Percentiles rank a stretch among this genome's conserved stretches.
These are phyloP conservation scores for Knufia petricola DNA, from an alignment of 2,329 filamentous ascomycete species.

Conservation along the genomic window DNA sequence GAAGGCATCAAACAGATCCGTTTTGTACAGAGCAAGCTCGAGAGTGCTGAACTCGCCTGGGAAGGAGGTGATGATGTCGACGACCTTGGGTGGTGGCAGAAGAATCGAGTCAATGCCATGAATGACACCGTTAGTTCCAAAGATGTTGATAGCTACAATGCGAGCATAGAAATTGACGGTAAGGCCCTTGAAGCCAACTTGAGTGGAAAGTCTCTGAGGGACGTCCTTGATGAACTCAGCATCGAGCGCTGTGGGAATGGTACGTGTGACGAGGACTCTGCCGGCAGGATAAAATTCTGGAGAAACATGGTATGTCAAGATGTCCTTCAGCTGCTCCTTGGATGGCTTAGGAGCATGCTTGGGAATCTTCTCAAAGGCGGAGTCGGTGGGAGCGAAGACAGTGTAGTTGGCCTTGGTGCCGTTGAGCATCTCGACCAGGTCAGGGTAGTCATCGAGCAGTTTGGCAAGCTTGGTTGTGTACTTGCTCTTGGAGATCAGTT, in stretches of 20 bases:
- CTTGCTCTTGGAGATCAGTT: conserved; percentile 66
- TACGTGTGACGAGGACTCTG: conserved; percentile 59
- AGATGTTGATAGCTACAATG: conserved; percentile 60
- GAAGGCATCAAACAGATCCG: conserved; percentile 55
- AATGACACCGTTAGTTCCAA: conserved; percentile 52
- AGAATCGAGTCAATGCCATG: conserved; percentile 67
- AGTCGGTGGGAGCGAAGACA: conserved; percentile 68
- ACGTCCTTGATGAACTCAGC: conserved; percentile 47
- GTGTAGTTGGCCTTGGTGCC: conserved; percentile 66
- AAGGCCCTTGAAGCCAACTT: conserved; percentile 53
- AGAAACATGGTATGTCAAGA: conserved; percentile 68
- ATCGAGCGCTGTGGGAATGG: conserved; percentile 59
- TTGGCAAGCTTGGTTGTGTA: conserved; percentile 68
- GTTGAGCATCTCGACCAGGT: conserved; percentile 65
- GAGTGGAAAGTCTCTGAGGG: conserved; percentile 63
- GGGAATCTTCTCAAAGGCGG: conserved; percentile 61
- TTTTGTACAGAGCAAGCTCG: conserved; percentile 63
- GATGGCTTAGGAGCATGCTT: conserved; percentile 50
- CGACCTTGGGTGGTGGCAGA: conserved; percentile 60
- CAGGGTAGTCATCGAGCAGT: conserved; percentile 62
- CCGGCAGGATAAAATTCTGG: conserved; percentile 56
- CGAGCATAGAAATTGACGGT: conserved; percentile 68
- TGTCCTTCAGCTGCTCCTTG: conserved; percentile 58
- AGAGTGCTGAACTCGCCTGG: conserved; percentile 71
- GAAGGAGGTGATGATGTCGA: conserved; percentile 54